Conservation (phyloP, 768 basidiomycete genomes). For the Podaxis carcinomalis region DNA sequence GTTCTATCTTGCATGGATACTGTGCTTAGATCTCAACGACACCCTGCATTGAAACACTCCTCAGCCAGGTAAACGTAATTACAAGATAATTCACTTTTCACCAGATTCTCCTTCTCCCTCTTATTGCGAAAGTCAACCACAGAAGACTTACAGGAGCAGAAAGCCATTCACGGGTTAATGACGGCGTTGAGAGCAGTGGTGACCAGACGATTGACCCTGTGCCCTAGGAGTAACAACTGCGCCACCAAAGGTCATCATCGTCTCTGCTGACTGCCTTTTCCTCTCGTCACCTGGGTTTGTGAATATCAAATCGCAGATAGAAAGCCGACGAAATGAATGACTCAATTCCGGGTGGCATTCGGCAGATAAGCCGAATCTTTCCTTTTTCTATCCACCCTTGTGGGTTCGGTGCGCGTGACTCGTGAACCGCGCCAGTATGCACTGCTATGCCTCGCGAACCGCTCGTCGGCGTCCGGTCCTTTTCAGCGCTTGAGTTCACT, state of each 20-base stretch:
- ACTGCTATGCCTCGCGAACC: not conserved
- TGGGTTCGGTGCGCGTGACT: not conserved
- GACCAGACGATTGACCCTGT: not conserved
- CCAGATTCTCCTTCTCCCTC: not conserved
- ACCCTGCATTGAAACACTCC: not conserved
- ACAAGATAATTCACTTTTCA: not conserved
- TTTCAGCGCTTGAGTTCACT: not conserved
- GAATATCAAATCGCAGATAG: conserved; percentile 1
- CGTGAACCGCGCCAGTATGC: not conserved
- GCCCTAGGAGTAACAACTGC: not conserved
- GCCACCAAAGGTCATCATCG: not conserved
- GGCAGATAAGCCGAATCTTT: not conserved
- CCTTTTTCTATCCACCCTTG: not conserved
- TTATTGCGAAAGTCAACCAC: too few species aligned
- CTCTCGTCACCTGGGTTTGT: not conserved
- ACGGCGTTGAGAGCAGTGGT: too few species aligned
- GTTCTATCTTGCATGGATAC: not conserved
- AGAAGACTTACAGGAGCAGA: too few species aligned
- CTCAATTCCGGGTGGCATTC: conserved; percentile 1
- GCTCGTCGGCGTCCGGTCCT: not conserved
- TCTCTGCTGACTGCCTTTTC: not conserved
- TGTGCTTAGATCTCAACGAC: not conserved
- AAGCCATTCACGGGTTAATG: too few species aligned
- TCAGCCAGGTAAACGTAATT: not conserved
- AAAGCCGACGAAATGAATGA: not conserved